Percentiles rank a stretch among this genome's conserved stretches.
These are phyloP conservation scores for Eucalyptus coolabah DNA, from an alignment of 345 rosid genomes.

Conservation along the genomic window DNA sequence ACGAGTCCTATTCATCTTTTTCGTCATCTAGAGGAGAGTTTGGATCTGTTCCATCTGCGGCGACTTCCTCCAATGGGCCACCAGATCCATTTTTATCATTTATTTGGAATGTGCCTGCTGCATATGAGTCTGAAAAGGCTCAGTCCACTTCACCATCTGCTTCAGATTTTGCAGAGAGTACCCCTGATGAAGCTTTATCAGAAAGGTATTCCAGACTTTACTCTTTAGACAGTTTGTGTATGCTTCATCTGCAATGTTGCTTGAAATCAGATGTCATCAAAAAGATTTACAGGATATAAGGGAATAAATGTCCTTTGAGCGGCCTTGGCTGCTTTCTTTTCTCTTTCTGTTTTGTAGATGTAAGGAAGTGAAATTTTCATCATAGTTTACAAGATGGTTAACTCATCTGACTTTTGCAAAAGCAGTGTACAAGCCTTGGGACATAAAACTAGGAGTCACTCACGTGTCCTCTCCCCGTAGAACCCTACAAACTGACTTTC, in stretches of 20 bases:
- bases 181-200: constrained; percentile 1
- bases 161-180: constrained; percentile 13
- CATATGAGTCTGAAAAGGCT: constrained; percentile 15
- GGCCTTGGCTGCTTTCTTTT: not conserved
- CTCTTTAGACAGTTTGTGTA: not conserved
- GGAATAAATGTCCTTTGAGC: not conserved
- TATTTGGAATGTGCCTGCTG: constrained; percentile 19
- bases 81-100: constrained; percentile 52
- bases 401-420: not conserved
- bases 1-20: constrained; percentile 19
- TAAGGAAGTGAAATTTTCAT: not conserved
- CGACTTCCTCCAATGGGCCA: constrained; percentile 21
- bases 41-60: constrained; percentile 4
- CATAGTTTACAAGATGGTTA: not conserved
- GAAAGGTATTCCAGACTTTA: constrained; percentile 16
- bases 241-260: not conserved
- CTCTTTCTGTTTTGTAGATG: not conserved
- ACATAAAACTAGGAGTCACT: not conserved
- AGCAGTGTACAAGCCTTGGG: not conserved
- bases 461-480: not conserved
- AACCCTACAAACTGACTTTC: not conserved
- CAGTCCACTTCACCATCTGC: constrained; percentile 10
- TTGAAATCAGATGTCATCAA: not conserved
- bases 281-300: not conserved
- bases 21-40: constrained; percentile 28